Conservation (phyloP, 192 early-diverging fungal species). For the Gigaspora rosea region DNA sequence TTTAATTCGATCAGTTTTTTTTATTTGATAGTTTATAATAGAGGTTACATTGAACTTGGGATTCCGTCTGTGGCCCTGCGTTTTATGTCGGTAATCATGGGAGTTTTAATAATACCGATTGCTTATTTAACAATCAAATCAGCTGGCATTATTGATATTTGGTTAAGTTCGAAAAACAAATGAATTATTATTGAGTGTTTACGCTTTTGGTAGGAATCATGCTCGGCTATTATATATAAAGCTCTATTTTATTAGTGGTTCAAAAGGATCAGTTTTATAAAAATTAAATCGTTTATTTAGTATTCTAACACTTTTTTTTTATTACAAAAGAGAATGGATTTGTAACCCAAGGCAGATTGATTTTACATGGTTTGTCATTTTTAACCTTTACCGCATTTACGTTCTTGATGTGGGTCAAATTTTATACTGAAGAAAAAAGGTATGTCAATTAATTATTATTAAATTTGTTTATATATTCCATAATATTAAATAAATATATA, state of each 20-base stretch:
- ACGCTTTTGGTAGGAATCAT: not conserved
- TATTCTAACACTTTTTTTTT: not conserved
- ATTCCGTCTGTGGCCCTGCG: slow-evolving; percentile 91
- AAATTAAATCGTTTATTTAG: too few relatives aligned
- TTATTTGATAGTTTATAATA: slow-evolving; percentile 16
- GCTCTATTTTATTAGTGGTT: too few relatives aligned
- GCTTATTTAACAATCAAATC: slow-evolving; percentile 82
- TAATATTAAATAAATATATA: not conserved
- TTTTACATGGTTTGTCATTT: slow-evolving; percentile 88
- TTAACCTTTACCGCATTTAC: slow-evolving; percentile 84
- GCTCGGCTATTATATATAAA: too few relatives aligned
- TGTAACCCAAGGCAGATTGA: slow-evolving; percentile 88
- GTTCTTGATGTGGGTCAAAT: slow-evolving; percentile 86
- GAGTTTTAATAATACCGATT: slow-evolving; percentile 80
- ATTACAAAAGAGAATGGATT: slow-evolving; percentile 76
- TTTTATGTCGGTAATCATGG: slow-evolving; percentile 72
- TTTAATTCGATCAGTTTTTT: not conserved
- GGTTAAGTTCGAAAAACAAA: slow-evolving; percentile 50
- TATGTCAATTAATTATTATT: not conserved
- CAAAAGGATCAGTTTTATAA: too few relatives aligned
- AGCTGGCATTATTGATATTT: slow-evolving; percentile 80
- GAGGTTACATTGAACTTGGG: slow-evolving; percentile 81
- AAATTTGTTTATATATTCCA: not conserved
- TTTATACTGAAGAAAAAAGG: slow-evolving; percentile 65
- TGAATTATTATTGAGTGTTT: too few relatives aligned